phyloP scores from a whole-genome alignment of 2,329 filamentous ascomycete species.

The Knoxdaviesia proteae region DNA sequence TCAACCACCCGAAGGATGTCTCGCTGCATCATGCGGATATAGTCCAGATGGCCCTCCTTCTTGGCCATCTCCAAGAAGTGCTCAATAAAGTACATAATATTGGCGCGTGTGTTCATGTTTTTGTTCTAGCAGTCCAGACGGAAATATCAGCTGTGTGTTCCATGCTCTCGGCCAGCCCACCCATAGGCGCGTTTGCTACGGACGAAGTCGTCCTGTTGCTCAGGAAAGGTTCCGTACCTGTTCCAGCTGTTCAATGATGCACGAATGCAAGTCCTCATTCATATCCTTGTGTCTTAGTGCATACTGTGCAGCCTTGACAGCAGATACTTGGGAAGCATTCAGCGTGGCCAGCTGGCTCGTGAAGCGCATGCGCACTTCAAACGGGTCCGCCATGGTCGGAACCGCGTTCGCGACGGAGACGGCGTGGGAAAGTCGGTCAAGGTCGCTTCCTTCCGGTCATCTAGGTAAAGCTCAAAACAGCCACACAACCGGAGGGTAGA shows the following conservation, averaged over 20 bases:
- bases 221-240: constrained; percentile 26
- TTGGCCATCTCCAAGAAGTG: constrained; percentile 74
- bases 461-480: no score
- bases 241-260: constrained; percentile 90
- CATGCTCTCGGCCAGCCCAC: no score
- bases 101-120: constrained; percentile 90
- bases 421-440: no score
- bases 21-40: constrained; percentile 83
- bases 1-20: constrained; percentile 86
- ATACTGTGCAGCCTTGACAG: constrained; percentile 85
- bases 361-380: constrained; percentile 97
- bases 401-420: no score
- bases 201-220: background rate
- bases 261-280: constrained; percentile 93
- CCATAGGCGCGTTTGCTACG: background rate
- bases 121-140: constrained; percentile 27
- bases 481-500: no score
- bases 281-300: constrained; percentile 84
- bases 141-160: no score
- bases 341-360: constrained; percentile 75
- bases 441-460: no score
- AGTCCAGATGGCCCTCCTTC: constrained; percentile 56
- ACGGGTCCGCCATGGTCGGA: constrained; percentile 50
- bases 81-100: constrained; percentile 99
- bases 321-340: constrained; percentile 72